Percentiles rank a stretch among this genome's conserved stretches.
Evolutionary conservation across 2,329 filamentous ascomycete genomes (phyloP).

Genomic region (Pseudomassariella vexata): DNA sequence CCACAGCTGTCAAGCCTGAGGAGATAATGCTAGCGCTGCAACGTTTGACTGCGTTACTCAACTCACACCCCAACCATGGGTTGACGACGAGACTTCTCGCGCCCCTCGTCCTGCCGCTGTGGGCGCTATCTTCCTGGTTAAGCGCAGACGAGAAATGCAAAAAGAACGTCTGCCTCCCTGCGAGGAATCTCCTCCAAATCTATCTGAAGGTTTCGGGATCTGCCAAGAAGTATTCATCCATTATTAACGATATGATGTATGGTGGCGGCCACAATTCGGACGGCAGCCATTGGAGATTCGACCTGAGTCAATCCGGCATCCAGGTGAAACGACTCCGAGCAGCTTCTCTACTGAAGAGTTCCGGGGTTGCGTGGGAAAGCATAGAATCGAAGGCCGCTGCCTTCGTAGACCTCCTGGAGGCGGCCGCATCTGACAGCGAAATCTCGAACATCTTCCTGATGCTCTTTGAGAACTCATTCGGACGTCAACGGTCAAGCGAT

Average conservation of each 20-base stretch:
- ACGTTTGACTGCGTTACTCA: conserved; percentile 49
- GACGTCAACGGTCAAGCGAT: conserved; percentile 14
- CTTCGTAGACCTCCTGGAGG: conserved; percentile 44
- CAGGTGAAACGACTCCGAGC: conserved; percentile 39
- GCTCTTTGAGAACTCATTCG: conserved; percentile 54
- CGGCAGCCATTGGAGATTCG: conserved; percentile 47
- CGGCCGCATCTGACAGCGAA: conserved; percentile 47
- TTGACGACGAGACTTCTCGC: conserved; percentile 56
- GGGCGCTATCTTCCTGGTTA: conserved; percentile 53
- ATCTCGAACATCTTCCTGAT: conserved; percentile 55
- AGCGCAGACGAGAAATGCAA: conserved; percentile 25
- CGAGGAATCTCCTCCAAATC: conserved; percentile 45
- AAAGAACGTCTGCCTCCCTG: conserved; percentile 36
- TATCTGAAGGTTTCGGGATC: conserved; percentile 53
- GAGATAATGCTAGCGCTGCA: conserved; percentile 46
- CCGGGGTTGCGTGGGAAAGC: conserved; percentile 4
- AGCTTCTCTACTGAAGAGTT: too few species aligned
- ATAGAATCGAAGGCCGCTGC: conserved; percentile 34
- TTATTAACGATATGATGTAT: conserved; percentile 52
- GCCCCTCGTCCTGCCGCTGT: conserved; percentile 55
- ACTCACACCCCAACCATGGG: conserved; percentile 62
- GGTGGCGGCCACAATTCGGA: conserved; percentile 35
- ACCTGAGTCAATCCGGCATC: conserved; percentile 38
- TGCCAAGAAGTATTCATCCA: conserved; percentile 36
- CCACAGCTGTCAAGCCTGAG: conserved; percentile 38